Evolutionary conservation across 2,329 filamentous ascomycete genomes (phyloP), one percentile per base, ranked within the genome.

Genomic region (Pleoardoris graminearum): DNA sequence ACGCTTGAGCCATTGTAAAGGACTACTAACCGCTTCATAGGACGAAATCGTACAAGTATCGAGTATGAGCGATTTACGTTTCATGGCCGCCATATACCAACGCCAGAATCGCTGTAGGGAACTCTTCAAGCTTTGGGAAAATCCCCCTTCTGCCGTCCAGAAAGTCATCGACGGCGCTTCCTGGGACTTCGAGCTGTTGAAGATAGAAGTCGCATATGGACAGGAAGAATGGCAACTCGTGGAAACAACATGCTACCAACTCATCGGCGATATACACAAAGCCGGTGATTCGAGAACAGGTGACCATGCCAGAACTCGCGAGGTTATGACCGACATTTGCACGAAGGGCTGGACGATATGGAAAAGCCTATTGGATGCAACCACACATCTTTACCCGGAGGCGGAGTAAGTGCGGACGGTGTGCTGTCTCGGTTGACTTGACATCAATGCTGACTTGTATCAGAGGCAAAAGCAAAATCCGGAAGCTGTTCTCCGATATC

Each of bases 11-110:
- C 10, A 29, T 6, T 12, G 12, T 4, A 5, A 14, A 36, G 19
- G 6, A 11, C 19, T 10, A 29, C 58, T 68, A 23, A 69, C 50
- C 11, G 6, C 7, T 1, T 17, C 35, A 12, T 39, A 71, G 68
- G 61, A 60, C 39, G 62, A 69, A 19, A 49, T 56, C 0, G 62
- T 68, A 41, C 62, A 62, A 39, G 55, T 72, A 19, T 59, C 66
- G 21, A 60, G 64, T 23, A 67, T 70, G 44, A 59, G 66, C 11
- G 69, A 72, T 50, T 48, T 73, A 23, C 66, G 68, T 17, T 72
- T 73, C 44, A 70, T 72, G 66, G 62, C 58, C 7, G 58, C 65
- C 12, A 62, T 72, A 27, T 72, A 65, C 36, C 33, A 53, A 23
- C 58, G 64, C 17, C 69, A 71, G 51, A 44, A 53, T 12, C 59